phyloP scores from a whole-genome alignment of 1,284 basidiomycete genomes.

The Coniophora puteana region DNA sequence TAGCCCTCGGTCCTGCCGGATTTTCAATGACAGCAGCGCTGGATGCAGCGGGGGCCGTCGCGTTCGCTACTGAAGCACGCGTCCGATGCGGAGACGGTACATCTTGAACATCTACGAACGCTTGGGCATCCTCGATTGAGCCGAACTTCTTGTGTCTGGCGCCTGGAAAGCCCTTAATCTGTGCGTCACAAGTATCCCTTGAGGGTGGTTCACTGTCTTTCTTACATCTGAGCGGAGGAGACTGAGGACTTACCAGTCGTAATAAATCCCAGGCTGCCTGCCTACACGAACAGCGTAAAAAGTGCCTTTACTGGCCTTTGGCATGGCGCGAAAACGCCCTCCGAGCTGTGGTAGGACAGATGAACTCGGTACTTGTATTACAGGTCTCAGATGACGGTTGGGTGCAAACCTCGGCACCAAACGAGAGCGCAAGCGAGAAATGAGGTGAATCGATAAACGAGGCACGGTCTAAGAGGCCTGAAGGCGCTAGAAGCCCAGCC shows the following conservation, averaged over 20 bases:
- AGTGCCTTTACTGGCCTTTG: conserved; percentile 23
- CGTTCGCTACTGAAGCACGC: conserved; percentile 2
- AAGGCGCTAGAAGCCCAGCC: too few relatives aligned
- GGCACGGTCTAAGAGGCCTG: too few relatives aligned
- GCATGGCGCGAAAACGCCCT: conserved; percentile 24
- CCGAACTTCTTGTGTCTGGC: conserved; percentile 65
- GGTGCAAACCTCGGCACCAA: too few relatives aligned
- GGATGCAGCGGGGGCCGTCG: conserved; percentile 1
- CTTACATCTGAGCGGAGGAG: not conserved
- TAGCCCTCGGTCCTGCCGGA: not conserved
- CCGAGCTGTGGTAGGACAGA: too few relatives aligned
- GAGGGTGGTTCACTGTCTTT: conserved; percentile 4
- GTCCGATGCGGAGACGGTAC: not conserved
- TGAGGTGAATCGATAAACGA: too few relatives aligned
- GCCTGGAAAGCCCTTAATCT: conserved; percentile 53
- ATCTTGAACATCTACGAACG: conserved; percentile 26
- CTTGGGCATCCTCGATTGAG: conserved; percentile 47
- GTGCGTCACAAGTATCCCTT: conserved; percentile 36
- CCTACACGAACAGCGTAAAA: conserved; percentile 40
- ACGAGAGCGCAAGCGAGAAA: too few relatives aligned
- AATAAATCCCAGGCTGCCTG: conserved; percentile 34
- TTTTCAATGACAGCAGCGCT: not conserved
- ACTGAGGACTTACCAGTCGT: conserved; percentile 31
- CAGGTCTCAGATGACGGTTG: too few relatives aligned
- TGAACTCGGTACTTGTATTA: too few relatives aligned